Evolutionary conservation across 1,284 basidiomycete species (phyloP).

Genomic region (Rhodotorula sp.): DNA sequence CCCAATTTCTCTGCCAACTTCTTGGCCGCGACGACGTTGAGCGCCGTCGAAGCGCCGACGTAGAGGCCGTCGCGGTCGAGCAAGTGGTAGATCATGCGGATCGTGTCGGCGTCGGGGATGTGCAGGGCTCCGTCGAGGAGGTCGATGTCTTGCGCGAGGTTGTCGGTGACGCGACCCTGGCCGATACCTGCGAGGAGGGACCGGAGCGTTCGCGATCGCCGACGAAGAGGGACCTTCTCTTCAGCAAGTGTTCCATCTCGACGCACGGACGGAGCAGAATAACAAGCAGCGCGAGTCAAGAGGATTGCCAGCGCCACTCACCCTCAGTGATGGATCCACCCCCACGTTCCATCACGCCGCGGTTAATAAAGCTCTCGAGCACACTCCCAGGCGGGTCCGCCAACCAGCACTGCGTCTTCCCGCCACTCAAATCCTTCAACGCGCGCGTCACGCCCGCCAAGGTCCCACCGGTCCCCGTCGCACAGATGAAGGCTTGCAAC

Average conservation of each 20-base stretch:
- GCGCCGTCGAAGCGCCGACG: slow-evolving; percentile 89
- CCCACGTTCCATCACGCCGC: slow-evolving; percentile 71
- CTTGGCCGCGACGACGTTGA: slow-evolving; percentile 92
- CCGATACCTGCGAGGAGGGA: slow-evolving; percentile 70
- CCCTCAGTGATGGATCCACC: slow-evolving; percentile 96
- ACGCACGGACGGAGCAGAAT: too few relatives aligned
- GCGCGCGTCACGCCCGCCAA: slow-evolving; percentile 84
- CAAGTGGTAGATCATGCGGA: slow-evolving; percentile 90
- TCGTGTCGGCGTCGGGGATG: slow-evolving; percentile 85
- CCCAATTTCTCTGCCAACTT: slow-evolving; percentile 85
- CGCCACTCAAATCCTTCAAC: slow-evolving; percentile 78
- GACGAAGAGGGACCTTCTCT: background rate
- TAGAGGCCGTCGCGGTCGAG: slow-evolving; percentile 93
- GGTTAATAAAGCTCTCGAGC: slow-evolving; percentile 78
- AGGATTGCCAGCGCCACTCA: slow-evolving; percentile 45
- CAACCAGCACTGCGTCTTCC: slow-evolving; percentile 84
- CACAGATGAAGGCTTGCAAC: slow-evolving; percentile 85
- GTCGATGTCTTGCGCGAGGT: slow-evolving; percentile 79
- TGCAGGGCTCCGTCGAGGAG: slow-evolving; percentile 78
- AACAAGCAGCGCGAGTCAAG: too few relatives aligned
- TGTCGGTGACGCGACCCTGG: slow-evolving; percentile 94
- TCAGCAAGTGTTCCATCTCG: background rate
- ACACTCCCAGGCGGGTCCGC: slow-evolving; percentile 97
- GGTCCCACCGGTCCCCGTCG: slow-evolving; percentile 95
- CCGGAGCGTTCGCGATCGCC: too few relatives aligned